These are phyloP conservation scores for Kondoa subrosea DNA, from an alignment of 768 basidiomycete species.

Conservation along the genomic window DNA sequence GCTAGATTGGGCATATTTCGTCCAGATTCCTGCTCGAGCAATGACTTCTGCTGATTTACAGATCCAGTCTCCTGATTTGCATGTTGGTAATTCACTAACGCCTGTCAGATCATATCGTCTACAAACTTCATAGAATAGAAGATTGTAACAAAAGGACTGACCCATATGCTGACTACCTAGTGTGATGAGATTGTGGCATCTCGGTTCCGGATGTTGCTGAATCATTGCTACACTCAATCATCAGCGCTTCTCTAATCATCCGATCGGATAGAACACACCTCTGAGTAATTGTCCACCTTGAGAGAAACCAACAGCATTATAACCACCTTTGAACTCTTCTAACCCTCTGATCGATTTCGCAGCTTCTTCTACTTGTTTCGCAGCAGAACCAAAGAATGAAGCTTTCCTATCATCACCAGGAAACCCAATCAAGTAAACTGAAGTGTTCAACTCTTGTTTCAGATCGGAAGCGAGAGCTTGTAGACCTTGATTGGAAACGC, in stretches of 20 bases:
- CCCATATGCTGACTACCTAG: constrained; percentile 28
- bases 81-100: constrained; percentile 33
- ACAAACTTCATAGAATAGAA: background rate
- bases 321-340: constrained; percentile 30
- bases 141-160: background rate
- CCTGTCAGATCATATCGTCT: constrained; percentile 28
- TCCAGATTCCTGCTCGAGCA: constrained; percentile 14
- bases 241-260: no score
- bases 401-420: constrained; percentile 25
- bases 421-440: constrained; percentile 32
- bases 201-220: constrained; percentile 14
- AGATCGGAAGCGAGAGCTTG: constrained; percentile 30
- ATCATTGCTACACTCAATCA: no score
- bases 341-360: constrained; percentile 30
- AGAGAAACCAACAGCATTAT: constrained; percentile 36
- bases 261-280: no score
- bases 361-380: constrained; percentile 27
- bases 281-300: constrained; percentile 33
- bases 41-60: constrained; percentile 4
- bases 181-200: constrained; percentile 33
- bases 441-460: constrained; percentile 29
- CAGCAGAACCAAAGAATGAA: constrained; percentile 33
- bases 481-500: constrained; percentile 31
- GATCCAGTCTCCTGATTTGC: constrained; percentile 25
- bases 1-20: constrained; percentile 23